Conservation (phyloP, 202 grass and related monocot species). For the Schoenoplectus tabernaemontani region DNA sequence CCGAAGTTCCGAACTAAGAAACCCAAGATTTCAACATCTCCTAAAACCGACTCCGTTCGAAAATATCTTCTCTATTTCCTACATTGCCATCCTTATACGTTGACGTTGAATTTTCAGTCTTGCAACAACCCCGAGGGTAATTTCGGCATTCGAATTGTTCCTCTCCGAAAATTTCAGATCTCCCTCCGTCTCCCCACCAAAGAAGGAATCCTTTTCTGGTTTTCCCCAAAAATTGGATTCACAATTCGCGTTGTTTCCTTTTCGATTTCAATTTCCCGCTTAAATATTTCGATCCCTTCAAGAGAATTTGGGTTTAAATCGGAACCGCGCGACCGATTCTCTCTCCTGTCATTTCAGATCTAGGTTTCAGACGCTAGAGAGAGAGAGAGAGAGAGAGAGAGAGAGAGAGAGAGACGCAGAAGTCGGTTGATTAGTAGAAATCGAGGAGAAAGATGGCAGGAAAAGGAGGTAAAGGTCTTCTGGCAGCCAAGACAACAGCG, state of each 20-base stretch:
- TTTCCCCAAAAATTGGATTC: not conserved
- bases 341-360: conserved; percentile 6
- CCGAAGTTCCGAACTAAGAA: not conserved
- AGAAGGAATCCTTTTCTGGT: not conserved
- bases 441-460: not conserved
- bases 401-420: not conserved
- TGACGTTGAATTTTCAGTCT: not conserved
- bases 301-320: not conserved
- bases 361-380: not conserved
- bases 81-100: not conserved
- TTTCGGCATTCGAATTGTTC: not conserved
- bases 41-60: not conserved
- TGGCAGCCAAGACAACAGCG: conserved; percentile 47
- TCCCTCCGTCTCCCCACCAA: not conserved
- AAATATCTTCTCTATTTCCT: not conserved
- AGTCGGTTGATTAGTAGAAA: not conserved
- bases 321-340: not conserved
- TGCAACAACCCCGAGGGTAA: not conserved
- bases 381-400: not conserved
- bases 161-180: conserved; percentile 9
- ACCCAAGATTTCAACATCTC: not conserved
- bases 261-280: conserved; percentile 2
- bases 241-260: not conserved
- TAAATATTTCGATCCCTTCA: not conserved
- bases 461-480: conserved; percentile 48